phyloP scores from a whole-genome alignment of 371 early-diverging fungal species.

The Syncephalastrum contaminatum region DNA sequence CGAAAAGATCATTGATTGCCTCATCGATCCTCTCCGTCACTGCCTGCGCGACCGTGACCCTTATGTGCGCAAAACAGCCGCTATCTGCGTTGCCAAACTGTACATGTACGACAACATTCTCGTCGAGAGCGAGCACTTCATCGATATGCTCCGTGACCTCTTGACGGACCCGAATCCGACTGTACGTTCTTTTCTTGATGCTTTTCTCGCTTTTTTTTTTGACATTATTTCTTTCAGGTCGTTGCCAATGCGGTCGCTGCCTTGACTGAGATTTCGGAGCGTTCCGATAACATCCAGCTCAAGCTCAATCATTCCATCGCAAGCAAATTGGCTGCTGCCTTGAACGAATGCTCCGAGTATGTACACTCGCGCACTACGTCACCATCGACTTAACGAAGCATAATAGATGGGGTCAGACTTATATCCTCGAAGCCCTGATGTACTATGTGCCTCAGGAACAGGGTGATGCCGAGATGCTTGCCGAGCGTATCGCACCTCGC shows the following conservation, averaged over 20 bases:
- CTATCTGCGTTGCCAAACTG: constrained; percentile 86
- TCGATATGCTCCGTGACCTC: constrained; percentile 83
- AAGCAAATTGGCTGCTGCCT: constrained; percentile 86
- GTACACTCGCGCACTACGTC: constrained; percentile 4
- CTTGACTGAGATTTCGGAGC: constrained; percentile 90
- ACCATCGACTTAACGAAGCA: neutral
- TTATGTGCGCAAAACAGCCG: constrained; percentile 71
- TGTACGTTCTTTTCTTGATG: constrained; percentile 34
- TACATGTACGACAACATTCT: constrained; percentile 45
- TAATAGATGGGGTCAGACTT: constrained; percentile 92
- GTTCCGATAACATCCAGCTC: constrained; percentile 75
- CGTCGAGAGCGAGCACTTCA: constrained; percentile 56
- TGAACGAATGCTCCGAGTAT: constrained; percentile 96
- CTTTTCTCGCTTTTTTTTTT: neutral
- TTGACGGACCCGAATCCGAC: constrained; percentile 93
- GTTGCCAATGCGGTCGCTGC: constrained; percentile 97
- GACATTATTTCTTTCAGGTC: constrained; percentile 50
- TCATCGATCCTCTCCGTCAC: constrained; percentile 80
- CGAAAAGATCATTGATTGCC: constrained; percentile 91
- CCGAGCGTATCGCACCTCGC: constrained; percentile 87
- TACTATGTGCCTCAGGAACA: constrained; percentile 79
- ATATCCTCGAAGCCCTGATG: constrained; percentile 85
- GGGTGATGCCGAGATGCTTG: constrained; percentile 85
- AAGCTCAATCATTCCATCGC: constrained; percentile 77
- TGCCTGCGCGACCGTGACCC: constrained; percentile 77